Base-by-base conservation (phyloP, 169 alveolate genomes). In the Neospora caninum region DNA sequence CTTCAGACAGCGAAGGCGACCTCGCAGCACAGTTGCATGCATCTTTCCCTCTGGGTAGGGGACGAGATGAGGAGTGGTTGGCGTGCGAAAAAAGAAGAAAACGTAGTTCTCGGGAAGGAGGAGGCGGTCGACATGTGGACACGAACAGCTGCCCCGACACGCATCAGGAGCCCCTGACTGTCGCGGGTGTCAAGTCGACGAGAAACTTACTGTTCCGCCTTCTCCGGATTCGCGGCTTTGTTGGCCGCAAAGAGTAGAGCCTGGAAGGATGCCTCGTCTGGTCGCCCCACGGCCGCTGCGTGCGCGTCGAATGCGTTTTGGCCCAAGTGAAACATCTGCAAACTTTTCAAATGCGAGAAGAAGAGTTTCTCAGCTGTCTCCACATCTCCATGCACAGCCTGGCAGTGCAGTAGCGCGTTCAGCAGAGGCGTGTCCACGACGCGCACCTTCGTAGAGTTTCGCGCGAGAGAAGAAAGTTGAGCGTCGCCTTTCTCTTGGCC, bases 201-300 rank as follows among this genome's bases (percentile, higher is more conserved):
- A 27, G 7, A 64, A 9, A 27, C 89, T 82, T 41, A 82, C 89
- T 82, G 69, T 25, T 82, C 89, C 36, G 69, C 67, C 25, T 82
- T 82, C 34, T 41, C 25, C 6, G 89, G 89, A n/a, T 49, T 39
- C 34, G 25, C 43, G 25, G 89, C 89, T 41, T 82, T 82, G 89
- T 36, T 82, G 13, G 89, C 89, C n/a, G 89, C 89, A 25, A 82
- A 82, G 67, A 82, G 89, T 39, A 82, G 89, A 1, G 34, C 41
- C 89, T 82, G 53, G 39, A 82, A 82, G 22, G 89, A 42, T 4
- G 13, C 36, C 39, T 82, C 89, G 41, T 82, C 89, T 18, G 64
- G 84, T 22, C 49, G 45, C 13, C 84, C 73, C 31, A 64, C 31
- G 16, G 34, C 34, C 16, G 73, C 73, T 6, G 31, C 25, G 34